These are phyloP conservation scores for Colletotrichum sidae DNA, from an alignment of 2,329 filamentous ascomycete genomes.

Conservation along the genomic window DNA sequence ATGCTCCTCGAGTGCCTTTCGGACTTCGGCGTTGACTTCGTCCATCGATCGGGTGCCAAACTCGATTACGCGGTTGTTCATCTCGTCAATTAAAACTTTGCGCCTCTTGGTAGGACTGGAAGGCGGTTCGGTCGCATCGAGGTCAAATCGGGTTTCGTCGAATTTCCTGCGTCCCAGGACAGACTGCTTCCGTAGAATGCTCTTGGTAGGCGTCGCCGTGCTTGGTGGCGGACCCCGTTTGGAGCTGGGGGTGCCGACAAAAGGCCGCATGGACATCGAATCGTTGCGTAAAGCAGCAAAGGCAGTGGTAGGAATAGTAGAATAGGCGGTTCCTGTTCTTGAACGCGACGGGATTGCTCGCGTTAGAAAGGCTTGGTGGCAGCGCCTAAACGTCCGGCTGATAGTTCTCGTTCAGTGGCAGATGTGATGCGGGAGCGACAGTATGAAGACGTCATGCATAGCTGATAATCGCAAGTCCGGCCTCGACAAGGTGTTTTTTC, in stretches of 20 bases:
- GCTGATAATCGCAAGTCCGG: neutral
- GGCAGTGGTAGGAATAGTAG: neutral
- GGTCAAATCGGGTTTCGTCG: conserved; percentile 55
- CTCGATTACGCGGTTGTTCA: conserved; percentile 67
- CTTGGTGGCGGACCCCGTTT: conserved; percentile 48
- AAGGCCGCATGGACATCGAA: conserved; percentile 45
- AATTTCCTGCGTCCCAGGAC: conserved; percentile 58
- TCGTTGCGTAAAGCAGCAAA: conserved; percentile 20
- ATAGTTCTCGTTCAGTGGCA: conserved; percentile 42
- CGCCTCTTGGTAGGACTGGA: conserved; percentile 64
- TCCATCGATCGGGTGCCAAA: conserved; percentile 64
- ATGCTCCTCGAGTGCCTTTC: conserved; percentile 67
- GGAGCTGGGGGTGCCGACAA: conserved; percentile 46
- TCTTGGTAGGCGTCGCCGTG: conserved; percentile 59
- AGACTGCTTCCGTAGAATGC: conserved; percentile 62
- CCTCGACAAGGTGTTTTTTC: neutral
- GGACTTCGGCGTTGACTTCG: conserved; percentile 66
- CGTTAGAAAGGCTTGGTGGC: too few species aligned
- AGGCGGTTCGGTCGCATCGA: conserved; percentile 50
- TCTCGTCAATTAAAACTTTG: conserved; percentile 70
- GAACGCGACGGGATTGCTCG: neutral
- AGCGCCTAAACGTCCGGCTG: conserved; percentile 9
- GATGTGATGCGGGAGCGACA: conserved; percentile 40
- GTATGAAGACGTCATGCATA: conserved; percentile 42
- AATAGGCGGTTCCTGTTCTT: too few species aligned